A percentile compares a stretch with the other conserved stretches of the same genome.
Evolutionary conservation across 129 eudicot genomes (phyloP).

Genomic region (Ambrosia artemisiifolia): DNA sequence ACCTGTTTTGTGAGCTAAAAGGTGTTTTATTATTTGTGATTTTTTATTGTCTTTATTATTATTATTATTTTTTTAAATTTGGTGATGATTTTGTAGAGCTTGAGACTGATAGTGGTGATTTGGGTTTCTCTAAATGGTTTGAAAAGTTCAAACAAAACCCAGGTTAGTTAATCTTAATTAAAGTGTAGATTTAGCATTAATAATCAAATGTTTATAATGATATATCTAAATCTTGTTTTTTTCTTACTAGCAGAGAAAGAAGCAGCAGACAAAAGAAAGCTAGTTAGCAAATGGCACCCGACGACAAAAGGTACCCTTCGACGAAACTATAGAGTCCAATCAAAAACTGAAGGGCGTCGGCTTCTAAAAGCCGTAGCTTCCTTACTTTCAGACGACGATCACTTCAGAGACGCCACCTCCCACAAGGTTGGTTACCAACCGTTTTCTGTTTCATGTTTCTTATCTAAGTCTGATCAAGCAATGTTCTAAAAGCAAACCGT

Average conservation of each 20-base stretch:
- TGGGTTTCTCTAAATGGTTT: conserved; percentile 93
- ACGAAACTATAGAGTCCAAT: conserved; percentile 41
- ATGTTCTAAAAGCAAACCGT: background rate
- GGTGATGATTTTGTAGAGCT: conserved; percentile 37
- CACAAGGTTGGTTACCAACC: conserved; percentile 81
- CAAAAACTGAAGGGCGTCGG: conserved; percentile 32
- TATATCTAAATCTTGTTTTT: background rate
- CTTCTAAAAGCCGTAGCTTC: conserved; percentile 91
- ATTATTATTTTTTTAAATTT: conserved; percentile 1
- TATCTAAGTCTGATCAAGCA: background rate
- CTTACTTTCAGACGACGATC: conserved; percentile 91
- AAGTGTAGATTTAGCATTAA: too few species aligned
- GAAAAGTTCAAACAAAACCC: conserved; percentile 62
- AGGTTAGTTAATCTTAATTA: conserved; percentile 50
- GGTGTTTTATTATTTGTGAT: background rate
- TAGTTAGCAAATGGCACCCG: conserved; percentile 98
- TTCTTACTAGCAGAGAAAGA: conserved; percentile 53
- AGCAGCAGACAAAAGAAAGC: conserved; percentile 72
- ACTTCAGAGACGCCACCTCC: conserved; percentile 86
- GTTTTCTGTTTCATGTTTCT: background rate
- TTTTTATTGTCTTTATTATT: background rate
- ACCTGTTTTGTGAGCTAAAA: background rate
- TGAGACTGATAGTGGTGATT: conserved; percentile 58
- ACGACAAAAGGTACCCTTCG: conserved; percentile 94
- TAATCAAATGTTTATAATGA: too few species aligned